Evolutionary conservation across 345 rosid species (phyloP).

Genomic region (Brassica carinata): DNA sequence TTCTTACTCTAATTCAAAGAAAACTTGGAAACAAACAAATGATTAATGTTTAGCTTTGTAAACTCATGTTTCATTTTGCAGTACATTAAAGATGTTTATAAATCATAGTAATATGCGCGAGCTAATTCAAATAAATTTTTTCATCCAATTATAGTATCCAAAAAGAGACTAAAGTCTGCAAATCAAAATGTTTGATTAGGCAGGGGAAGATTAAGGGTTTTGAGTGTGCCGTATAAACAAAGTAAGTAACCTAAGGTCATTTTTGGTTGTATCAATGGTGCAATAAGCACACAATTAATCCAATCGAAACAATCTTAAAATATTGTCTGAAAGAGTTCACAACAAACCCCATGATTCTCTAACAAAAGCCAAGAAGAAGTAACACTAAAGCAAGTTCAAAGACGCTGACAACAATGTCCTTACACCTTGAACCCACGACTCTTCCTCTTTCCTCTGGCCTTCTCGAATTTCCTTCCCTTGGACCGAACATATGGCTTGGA

Average conservation of each 20-base stretch:
- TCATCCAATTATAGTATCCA: no score
- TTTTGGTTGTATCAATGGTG: background rate
- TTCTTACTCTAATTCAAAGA: slow-evolving; percentile 4
- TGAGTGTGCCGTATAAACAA: background rate
- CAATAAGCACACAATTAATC: slow-evolving; percentile 5
- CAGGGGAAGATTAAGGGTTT: background rate
- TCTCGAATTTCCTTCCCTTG: slow-evolving; percentile 91
- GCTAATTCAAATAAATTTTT: no score
- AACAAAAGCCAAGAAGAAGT: slow-evolving; percentile 39
- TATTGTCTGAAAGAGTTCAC: slow-evolving; percentile 24
- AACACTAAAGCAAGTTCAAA: slow-evolving; percentile 36
- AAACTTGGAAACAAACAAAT: slow-evolving; percentile 2
- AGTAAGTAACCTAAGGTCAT: background rate
- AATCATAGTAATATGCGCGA: background rate
- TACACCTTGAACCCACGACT: slow-evolving; percentile 76
- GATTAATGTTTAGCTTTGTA: slow-evolving; percentile 34
- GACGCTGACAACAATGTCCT: slow-evolving; percentile 28
- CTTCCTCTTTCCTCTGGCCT: slow-evolving; percentile 87
- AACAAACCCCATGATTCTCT: slow-evolving; percentile 26
- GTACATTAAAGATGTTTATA: slow-evolving; percentile 28
- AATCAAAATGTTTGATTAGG: background rate
- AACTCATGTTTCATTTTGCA: slow-evolving; percentile 32
- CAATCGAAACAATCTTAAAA: slow-evolving; percentile 11
- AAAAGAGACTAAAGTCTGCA: no score
- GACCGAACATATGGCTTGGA: slow-evolving; percentile 86